Evolutionary conservation across 352 stramenopile genomes (phyloP), one percentile per base, ranked within the genome.

Genomic region (Phytophthora macrochlamydospora): DNA sequence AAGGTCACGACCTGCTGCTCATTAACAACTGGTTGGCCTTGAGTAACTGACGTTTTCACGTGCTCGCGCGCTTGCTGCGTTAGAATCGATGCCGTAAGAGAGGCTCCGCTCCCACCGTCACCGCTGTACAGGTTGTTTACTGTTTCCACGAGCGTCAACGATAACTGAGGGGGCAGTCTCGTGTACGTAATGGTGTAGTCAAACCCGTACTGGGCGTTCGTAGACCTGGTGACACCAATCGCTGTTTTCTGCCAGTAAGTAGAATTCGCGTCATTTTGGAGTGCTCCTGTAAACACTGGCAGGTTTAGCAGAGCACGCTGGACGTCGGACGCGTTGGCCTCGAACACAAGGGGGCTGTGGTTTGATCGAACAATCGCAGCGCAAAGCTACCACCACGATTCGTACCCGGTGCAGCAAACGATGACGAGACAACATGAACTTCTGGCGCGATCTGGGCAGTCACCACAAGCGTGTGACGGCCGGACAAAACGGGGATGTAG

Each of bases 401-500:
- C 2, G 69, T 73, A 3, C 69, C 65, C 24, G 87, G 76, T 3
- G 75, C 74, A 5, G 79, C 48, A 68, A 97, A 98, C 2, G 75
- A 52, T 2, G 88, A 92, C 4, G 78, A 90, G 7, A 98, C 78
- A 31, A 82, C 67, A 43, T 98, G 94, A 24, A 91, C 78, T 65
- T 98, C 91, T 1, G 79, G 77, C 0, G 79, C 62, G 11, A 81
- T 91, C 54, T 95, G 82, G 9, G 87, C 73, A 2, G 95, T 87
- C 6, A 98, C 76, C 0, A 79, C 81, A 30, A 99, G 73, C 0
- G 91, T 98, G 70, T 98, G 92, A 13, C 75, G 66, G 1, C 91
- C 92, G 38, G 85, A 97, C 37, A 85, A 75, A 43, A 92, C 75
- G 1, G 94, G 92, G 1, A 79, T 71, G 72, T 97, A 99, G 12